Base-by-base conservation (phyloP, 345 rosid species). In the Firmiana major region DNA sequence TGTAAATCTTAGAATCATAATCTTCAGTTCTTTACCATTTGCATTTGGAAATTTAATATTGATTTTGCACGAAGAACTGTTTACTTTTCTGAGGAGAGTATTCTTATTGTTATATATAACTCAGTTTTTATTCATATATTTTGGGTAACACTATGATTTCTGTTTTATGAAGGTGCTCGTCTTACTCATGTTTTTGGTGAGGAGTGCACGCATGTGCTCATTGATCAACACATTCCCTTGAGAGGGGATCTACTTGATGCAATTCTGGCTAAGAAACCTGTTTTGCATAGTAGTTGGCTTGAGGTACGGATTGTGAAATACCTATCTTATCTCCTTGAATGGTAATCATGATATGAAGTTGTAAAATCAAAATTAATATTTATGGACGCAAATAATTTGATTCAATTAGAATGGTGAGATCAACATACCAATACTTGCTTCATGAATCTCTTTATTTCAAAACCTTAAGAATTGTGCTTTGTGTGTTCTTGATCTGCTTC, bases 201-300 rank as follows among this genome's bases (percentile, higher is more conserved):
- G 45, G 97, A 90, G 76, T 93, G 97, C 85, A 93, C 97, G 0
- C 97, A 93, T 83, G 86, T 93, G 63, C 83, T 95, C 73, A 80
- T 88, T 82, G 90, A 88, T 69, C 81, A 84, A 31, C 79, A 64
- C 71, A 81, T 83, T 80, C 88, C 85, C 81, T 82, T 90, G 19
- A 79, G 81, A 72, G 88, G 84, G 70, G 86, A 85, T 76, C 57
- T 93, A 24, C 71, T 93, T 71, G 87, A 92, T 82, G 98, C 92
- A 74, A 42, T 90, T 17, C 79, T 91, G 77, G 81, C 90, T 48
- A 88, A 83, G 81, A 93, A 92, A 79, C 85, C 89, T 46, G 65
- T 95, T 48, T 79, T 87, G 73, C 82, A 79, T 58, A 64, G 58
- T 43, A 84, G 86, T 68, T 95, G 97, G 97, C 87, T 88, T 77